phyloP scores from a whole-genome alignment of 164 flowering plant genomes.

The Macadamia tetraphylla region DNA sequence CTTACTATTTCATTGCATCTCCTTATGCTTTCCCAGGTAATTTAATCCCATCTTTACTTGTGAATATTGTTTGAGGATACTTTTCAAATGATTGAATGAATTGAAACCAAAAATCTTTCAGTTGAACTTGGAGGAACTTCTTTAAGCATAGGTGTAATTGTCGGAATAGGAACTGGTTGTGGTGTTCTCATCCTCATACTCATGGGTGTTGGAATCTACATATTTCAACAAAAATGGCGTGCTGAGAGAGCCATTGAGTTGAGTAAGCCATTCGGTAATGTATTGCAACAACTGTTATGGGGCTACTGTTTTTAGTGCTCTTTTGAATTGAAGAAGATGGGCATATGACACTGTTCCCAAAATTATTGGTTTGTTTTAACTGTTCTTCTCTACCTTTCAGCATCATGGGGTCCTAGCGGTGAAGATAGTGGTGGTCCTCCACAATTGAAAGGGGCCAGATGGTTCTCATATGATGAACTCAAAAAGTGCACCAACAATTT shows the following conservation, averaged over 20 bases:
- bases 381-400: constrained; percentile 12
- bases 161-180: constrained; percentile 26
- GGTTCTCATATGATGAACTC: constrained; percentile 34
- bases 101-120: constrained; percentile 1
- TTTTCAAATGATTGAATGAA: neutral
- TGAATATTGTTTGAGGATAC: neutral
- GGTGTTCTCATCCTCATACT: constrained; percentile 19
- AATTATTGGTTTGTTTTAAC: neutral
- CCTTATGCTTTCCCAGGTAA: constrained; percentile 25
- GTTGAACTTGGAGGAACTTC: constrained; percentile 8
- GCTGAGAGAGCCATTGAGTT: constrained; percentile 32
- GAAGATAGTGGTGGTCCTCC: constrained; percentile 35
- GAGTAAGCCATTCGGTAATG: constrained; percentile 39
- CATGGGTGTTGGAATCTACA: constrained; percentile 25
- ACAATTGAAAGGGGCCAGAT: constrained; percentile 36
- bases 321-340: neutral
- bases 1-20: constrained; percentile 25
- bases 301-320: neutral
- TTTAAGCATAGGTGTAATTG: constrained; percentile 17
- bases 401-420: constrained; percentile 28
- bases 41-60: neutral
- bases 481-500: constrained; percentile 36
- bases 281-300: neutral
- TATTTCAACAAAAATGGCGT: constrained; percentile 27
- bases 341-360: neutral